Percentiles rank a stretch among this genome's conserved stretches.
Evolutionary conservation across 164 flowering plant genomes (phyloP).

Genomic region (Echeveria elegans): DNA sequence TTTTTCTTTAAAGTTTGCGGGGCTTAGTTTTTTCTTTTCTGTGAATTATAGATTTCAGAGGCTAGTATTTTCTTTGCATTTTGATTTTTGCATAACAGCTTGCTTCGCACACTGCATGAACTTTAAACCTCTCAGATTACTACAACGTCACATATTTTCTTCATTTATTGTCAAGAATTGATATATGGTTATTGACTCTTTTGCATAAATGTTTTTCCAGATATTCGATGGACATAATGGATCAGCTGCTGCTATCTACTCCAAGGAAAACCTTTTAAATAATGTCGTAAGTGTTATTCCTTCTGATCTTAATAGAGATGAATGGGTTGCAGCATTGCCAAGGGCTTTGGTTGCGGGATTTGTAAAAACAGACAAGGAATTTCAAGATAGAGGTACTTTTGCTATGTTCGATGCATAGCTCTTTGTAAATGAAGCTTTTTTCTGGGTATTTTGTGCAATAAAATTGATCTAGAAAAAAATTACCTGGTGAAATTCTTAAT

Average conservation of each 20-base stretch:
- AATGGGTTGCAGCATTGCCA: conserved; percentile 85
- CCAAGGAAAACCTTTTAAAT: conserved; percentile 85
- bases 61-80: neutral
- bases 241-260: conserved; percentile 84
- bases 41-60: neutral
- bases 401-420: neutral
- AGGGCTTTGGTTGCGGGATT: conserved; percentile 96
- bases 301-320: conserved; percentile 78
- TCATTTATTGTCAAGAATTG: neutral
- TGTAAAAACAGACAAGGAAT: conserved; percentile 95
- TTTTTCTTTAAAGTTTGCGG: neutral
- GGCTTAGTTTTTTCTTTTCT: neutral
- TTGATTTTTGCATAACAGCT: neutral
- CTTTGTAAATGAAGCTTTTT: neutral
- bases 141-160: neutral
- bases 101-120: neutral
- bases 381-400: conserved; percentile 72
- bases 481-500: too few relatives aligned
- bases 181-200: neutral
- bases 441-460: neutral
- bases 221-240: conserved; percentile 99
- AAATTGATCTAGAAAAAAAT: neutral
- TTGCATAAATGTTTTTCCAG: conserved; percentile 30
- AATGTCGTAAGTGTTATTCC: conserved; percentile 81
- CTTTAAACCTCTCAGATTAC: neutral